Conservation (phyloP, 78 protist species). For the Speleostelium caveatum region DNA sequence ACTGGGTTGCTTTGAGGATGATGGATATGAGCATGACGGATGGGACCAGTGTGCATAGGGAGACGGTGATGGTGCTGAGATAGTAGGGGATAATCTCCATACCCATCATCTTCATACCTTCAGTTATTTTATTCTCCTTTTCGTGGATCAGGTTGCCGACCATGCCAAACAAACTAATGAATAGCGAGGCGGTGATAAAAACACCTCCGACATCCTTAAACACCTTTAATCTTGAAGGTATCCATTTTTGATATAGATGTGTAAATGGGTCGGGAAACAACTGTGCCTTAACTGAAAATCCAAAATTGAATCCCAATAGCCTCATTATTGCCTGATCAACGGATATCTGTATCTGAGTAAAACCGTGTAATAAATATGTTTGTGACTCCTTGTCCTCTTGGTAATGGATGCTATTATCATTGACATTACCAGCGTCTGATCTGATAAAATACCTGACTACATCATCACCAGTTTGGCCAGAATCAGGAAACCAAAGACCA, state of each 20-base stretch:
- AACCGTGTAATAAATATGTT: not conserved
- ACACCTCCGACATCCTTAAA: slow-evolving; percentile 48
- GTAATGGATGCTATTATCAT: slow-evolving; percentile 1
- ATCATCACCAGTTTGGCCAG: no score
- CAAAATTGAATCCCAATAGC: no score
- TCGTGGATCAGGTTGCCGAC: slow-evolving; percentile 28
- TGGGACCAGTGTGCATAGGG: slow-evolving; percentile 26
- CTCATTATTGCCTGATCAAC: slow-evolving; percentile 48
- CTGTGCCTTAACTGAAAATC: no score
- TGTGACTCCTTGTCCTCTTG: not conserved
- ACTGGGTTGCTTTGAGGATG: not conserved
- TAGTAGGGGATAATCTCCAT: slow-evolving; percentile 30
- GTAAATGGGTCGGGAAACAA: slow-evolving; percentile 44
- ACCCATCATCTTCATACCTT: slow-evolving; percentile 67
- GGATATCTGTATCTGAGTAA: not conserved
- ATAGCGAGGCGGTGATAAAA: slow-evolving; percentile 33
- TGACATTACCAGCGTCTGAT: not conserved
- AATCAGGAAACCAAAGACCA: not conserved
- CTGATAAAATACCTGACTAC: slow-evolving; percentile 3
- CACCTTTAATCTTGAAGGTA: slow-evolving; percentile 7
- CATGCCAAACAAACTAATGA: not conserved
- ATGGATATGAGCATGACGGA: not conserved
- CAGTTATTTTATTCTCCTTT: slow-evolving; percentile 17
- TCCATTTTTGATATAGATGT: slow-evolving; percentile 36
- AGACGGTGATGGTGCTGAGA: not conserved